Conservation (phyloP, 306 rosid genomes). For the Parietaria judaica region DNA sequence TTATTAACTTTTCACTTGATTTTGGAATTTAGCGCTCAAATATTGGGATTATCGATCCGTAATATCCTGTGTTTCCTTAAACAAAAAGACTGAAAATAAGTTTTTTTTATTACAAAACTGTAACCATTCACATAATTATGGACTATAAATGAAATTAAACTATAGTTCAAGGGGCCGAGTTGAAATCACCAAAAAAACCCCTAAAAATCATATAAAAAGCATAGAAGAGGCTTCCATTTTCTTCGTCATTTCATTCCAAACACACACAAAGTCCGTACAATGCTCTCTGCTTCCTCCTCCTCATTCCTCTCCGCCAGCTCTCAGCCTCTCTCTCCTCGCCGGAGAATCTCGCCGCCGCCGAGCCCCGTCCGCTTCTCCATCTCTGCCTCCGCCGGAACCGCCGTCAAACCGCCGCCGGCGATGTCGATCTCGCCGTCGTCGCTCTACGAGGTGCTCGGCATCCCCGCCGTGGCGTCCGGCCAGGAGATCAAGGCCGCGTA, state of each 20-base stretch:
- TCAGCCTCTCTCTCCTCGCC: slow-evolving; percentile 5
- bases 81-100: no score
- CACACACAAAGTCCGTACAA: not conserved
- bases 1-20: no score
- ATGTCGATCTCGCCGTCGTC: slow-evolving; percentile 34
- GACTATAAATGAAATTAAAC: no score
- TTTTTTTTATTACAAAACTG: no score
- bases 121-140: no score
- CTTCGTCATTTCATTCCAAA: not conserved
- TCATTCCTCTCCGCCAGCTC: not conserved
- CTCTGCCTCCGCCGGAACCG: slow-evolving; percentile 28
- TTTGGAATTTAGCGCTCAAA: no score
- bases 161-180: no score
- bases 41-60: no score
- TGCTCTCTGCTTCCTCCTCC: slow-evolving; percentile 23
- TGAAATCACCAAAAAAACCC: slow-evolving; percentile 2
- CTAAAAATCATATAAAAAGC: not conserved
- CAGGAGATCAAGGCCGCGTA: slow-evolving; percentile 84
- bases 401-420: slow-evolving; percentile 7
- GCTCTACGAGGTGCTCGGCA: slow-evolving; percentile 66
- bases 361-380: not conserved
- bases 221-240: not conserved
- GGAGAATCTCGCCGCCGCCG: not conserved
- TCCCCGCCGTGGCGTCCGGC: slow-evolving; percentile 51
- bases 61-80: no score